Percentiles rank a stretch among this genome's conserved stretches.
phyloP scores from a whole-genome alignment of 2,329 filamentous ascomycete genomes.

The Pestalotiopsis sp. region DNA sequence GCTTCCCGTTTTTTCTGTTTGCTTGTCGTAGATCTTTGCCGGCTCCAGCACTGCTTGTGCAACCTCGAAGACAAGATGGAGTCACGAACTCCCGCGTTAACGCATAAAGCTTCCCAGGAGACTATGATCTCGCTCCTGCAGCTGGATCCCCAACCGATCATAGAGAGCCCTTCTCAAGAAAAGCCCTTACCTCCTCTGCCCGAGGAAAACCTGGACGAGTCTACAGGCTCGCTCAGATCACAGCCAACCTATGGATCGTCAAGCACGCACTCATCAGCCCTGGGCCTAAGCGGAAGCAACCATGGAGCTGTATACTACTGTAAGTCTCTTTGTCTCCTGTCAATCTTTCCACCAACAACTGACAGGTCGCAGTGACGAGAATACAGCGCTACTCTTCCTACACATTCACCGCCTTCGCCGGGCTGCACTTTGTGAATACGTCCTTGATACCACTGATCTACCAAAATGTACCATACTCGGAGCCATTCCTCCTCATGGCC shows the following conservation, averaged over 20 bases:
- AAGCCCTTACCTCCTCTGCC: constrained; percentile 46
- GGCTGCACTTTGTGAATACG: constrained; percentile 79
- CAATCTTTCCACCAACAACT: background rate
- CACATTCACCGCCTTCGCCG: constrained; percentile 75
- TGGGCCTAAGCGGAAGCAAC: constrained; percentile 64
- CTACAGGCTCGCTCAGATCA: constrained; percentile 31
- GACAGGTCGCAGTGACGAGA: constrained; percentile 60
- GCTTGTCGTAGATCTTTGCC: background rate
- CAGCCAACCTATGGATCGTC: constrained; percentile 40
- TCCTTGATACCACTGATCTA: constrained; percentile 78
- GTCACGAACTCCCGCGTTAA: constrained; percentile 42
- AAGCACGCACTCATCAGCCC: constrained; percentile 36
- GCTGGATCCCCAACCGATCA: constrained; percentile 80
- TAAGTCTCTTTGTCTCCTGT: constrained; percentile 42
- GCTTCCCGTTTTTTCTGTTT: background rate
- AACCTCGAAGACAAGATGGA: constrained; percentile 9
- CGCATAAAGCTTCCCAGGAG: constrained; percentile 48
- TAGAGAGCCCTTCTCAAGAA: constrained; percentile 50
- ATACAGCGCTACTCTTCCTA: constrained; percentile 91
- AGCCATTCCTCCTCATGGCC: constrained; percentile 87
- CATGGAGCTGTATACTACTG: constrained; percentile 76
- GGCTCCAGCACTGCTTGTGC: background rate
- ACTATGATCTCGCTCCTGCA: constrained; percentile 71
- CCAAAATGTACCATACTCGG: constrained; percentile 72
- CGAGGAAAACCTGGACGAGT: constrained; percentile 36